phyloP scores from a whole-genome alignment of 495 filamentous ascomycete species.

The Tuber indicum region DNA sequence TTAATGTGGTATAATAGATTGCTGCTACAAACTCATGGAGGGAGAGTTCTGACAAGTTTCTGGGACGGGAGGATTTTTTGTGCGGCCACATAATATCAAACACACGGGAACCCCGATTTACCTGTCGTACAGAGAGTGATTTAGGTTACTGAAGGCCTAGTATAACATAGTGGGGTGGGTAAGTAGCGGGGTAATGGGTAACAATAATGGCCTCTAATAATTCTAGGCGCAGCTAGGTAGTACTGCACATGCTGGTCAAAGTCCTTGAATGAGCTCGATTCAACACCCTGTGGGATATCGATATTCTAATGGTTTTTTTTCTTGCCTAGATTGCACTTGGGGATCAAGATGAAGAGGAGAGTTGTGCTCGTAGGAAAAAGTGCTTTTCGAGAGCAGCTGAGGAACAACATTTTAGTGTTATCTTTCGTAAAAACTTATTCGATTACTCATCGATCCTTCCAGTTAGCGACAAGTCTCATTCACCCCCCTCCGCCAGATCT shows the following conservation, averaged over 20 bases:
- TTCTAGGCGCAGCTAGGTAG: neutral
- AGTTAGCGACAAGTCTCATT: too few species aligned
- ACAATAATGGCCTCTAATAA: neutral
- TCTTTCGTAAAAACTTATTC: neutral
- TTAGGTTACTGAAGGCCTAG: neutral
- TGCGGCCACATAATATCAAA: neutral
- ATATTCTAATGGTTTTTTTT: neutral
- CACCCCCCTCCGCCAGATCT: neutral
- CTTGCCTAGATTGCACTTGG: neutral
- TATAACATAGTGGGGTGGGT: neutral
- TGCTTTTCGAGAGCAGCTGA: neutral
- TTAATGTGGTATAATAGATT: neutral
- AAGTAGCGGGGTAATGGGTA: neutral
- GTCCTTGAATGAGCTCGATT: neutral
- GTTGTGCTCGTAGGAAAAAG: neutral
- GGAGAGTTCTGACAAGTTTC: neutral
- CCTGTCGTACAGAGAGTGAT: neutral
- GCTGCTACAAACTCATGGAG: neutral
- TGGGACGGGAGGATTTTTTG: neutral
- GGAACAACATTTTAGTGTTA: too few species aligned
- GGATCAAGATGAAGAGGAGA: neutral
- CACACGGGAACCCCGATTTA: neutral
- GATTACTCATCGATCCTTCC: too few species aligned
- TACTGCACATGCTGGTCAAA: neutral
- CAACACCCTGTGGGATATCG: neutral